Base-by-base conservation (phyloP, 2,329 filamentous ascomycete genomes). In the Sphaerostilbella broomeana region DNA sequence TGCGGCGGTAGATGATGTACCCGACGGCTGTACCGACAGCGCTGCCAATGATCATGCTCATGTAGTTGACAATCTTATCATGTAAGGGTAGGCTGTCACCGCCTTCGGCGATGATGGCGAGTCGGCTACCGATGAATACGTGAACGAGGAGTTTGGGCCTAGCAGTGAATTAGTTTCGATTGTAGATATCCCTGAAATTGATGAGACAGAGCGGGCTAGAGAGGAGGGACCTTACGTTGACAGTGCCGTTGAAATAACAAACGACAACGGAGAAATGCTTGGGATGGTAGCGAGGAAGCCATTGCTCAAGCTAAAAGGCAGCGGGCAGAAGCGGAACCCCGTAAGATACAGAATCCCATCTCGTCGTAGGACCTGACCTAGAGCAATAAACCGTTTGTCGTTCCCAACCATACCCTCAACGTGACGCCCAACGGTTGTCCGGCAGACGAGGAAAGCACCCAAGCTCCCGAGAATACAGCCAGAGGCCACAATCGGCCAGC, bases 261-360 rank as follows among this genome's bases (percentile, higher is more conserved):
- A 97, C 32, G 76, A 76, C 44, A 73, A 60, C 27, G 85, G 84
- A 17, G 81, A 75, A 22, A 98, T 86, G 21, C 84, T 94, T 3
- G 89, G 89, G 46, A 98, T 89, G 1, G 92, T 97, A 20, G 87
- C 87, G 40, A 98, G 77, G 45, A 94, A 94, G 35, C 88, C 92
- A 58, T 98, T 98, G 57, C 85, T 89, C 50, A 97, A 69, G 37
- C 85, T 92, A 60, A 94, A 98, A 11, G 92, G 92, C 44, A 98
- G 60, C 2, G 92, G 92, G 55, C 90, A 97, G 48, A 97, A 75
- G 20, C 92, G 78, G 51, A 98, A 92, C 75, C 92, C 94, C 47
- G 86, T 81, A 31, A 98, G 72, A 38, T 97, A 79, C 53, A 87
- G 84, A 36, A 98, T 63, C 1, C 92, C 92, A 55, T 98, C 92